A percentile compares a stretch with the other conserved stretches of the same genome.
Evolutionary conservation across 2,329 filamentous ascomycete genomes (phyloP).

Genomic region (Teratosphaeria nubilosa): DNA sequence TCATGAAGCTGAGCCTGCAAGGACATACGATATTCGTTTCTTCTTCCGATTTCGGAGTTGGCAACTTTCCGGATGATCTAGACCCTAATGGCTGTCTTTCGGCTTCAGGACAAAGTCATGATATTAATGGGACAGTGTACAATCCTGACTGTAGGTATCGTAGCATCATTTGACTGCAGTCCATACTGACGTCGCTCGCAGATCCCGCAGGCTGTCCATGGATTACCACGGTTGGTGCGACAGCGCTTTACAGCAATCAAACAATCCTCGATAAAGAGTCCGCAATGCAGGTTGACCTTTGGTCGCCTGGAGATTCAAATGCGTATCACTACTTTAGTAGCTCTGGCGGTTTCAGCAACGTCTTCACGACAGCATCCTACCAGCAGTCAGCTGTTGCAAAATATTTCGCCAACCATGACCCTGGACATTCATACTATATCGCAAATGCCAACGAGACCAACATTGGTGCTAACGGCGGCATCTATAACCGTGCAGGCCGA

Average conservation of each 20-base stretch:
- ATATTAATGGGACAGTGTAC: conserved; percentile 6
- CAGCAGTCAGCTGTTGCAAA: conserved; percentile 25
- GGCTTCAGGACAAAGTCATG: conserved; percentile 27
- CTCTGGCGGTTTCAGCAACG: conserved; percentile 26
- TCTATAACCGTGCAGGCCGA: conserved; percentile 18
- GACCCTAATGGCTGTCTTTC: conserved; percentile 26
- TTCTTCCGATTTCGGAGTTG: conserved; percentile 34
- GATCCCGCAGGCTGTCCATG: conserved; percentile 12
- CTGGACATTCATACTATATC: conserved; percentile 13
- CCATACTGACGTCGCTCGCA: neutral
- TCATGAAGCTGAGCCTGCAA: conserved; percentile 38
- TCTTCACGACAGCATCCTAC: conserved; percentile 23
- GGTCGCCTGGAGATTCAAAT: neutral
- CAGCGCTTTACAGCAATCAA: conserved; percentile 27
- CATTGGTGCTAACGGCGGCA: conserved; percentile 11
- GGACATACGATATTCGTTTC: conserved; percentile 37
- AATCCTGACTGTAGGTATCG: conserved; percentile 14
- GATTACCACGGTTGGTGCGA: conserved; percentile 31
- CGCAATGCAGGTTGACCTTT: conserved; percentile 5
- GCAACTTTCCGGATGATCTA: neutral
- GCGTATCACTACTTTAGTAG: neutral
- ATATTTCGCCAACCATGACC: conserved; percentile 22
- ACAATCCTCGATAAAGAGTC: conserved; percentile 11
- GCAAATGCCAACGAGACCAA: conserved; percentile 10
- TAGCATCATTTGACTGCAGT: conserved; percentile 11